Conservation (phyloP, 306 rosid species). For the Ochetophila trinervis region DNA sequence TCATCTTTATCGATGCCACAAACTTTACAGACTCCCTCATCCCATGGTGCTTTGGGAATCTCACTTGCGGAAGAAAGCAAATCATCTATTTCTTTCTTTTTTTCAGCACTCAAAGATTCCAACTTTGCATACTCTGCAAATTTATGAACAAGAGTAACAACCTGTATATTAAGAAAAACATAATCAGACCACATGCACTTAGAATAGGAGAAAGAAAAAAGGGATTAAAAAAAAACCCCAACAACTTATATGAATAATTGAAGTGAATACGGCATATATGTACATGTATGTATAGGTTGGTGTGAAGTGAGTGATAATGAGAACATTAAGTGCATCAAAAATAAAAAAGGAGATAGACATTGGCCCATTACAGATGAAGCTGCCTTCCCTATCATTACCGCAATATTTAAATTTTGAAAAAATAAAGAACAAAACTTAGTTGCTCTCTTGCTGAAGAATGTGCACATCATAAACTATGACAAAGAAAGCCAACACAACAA, state of each 20-base stretch:
- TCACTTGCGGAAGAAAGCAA: conserved; percentile 58
- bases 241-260: background rate
- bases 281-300: no score
- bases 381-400: no score
- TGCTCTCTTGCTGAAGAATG: no score
- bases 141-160: conserved; percentile 51
- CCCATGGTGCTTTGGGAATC: conserved; percentile 99
- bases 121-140: conserved; percentile 57
- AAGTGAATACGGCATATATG: background rate
- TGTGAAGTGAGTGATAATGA: no score
- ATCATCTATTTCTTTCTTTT: conserved; percentile 58
- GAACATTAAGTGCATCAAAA: no score
- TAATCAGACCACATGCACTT: background rate
- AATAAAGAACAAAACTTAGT: no score
- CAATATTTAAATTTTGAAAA: no score
- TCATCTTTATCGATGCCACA: conserved; percentile 98
- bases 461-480: no score
- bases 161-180: conserved; percentile 46
- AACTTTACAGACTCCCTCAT: conserved; percentile 99
- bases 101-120: conserved; percentile 58
- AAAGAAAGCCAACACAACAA: no score
- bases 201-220: background rate
- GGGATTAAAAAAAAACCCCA: background rate
- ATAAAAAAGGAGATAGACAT: no score
- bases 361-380: no score